Conservation (phyloP, 805 yeast species). For the Hanseniaspora singularis region DNA sequence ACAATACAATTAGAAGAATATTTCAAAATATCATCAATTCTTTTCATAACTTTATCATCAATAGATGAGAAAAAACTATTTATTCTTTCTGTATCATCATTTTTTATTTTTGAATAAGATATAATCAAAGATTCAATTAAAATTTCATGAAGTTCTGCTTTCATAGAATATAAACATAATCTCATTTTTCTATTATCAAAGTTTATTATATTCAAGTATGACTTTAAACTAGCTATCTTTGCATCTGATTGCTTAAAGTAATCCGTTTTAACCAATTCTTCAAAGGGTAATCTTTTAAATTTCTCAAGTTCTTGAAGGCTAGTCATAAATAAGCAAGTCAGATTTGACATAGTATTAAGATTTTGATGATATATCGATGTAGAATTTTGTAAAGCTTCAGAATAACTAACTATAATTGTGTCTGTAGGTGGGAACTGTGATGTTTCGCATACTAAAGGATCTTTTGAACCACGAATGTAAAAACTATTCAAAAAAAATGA, state of each 20-base stretch:
- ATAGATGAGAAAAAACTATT: slow-evolving; percentile 26
- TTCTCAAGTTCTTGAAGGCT: not conserved
- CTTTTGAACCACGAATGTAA: not conserved
- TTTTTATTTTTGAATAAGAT: slow-evolving; percentile 20
- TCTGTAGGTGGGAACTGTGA: slow-evolving; percentile 19
- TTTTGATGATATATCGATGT: slow-evolving; percentile 29
- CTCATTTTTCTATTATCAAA: slow-evolving; percentile 33
- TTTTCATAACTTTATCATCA: slow-evolving; percentile 36
- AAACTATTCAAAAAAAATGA: not conserved
- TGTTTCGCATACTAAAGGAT: not conserved
- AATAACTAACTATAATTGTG: slow-evolving; percentile 44
- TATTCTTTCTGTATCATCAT: slow-evolving; percentile 19
- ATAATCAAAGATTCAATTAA: slow-evolving; percentile 20
- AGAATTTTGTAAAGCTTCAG: slow-evolving; percentile 34
- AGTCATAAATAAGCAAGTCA: slow-evolving; percentile 22
- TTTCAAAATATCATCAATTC: slow-evolving; percentile 43
- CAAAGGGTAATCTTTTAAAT: slow-evolving; percentile 15
- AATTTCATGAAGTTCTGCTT: slow-evolving; percentile 57
- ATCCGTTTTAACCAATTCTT: slow-evolving; percentile 11
- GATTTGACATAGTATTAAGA: slow-evolving; percentile 46
- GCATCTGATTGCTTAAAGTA: slow-evolving; percentile 27
- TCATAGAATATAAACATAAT: slow-evolving; percentile 49
- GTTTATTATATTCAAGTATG: slow-evolving; percentile 32
- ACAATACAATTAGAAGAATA: slow-evolving; percentile 22
- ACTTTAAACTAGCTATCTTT: slow-evolving; percentile 38